phyloP scores from a whole-genome alignment of 257 asterid species.

The Rhazya stricta region DNA sequence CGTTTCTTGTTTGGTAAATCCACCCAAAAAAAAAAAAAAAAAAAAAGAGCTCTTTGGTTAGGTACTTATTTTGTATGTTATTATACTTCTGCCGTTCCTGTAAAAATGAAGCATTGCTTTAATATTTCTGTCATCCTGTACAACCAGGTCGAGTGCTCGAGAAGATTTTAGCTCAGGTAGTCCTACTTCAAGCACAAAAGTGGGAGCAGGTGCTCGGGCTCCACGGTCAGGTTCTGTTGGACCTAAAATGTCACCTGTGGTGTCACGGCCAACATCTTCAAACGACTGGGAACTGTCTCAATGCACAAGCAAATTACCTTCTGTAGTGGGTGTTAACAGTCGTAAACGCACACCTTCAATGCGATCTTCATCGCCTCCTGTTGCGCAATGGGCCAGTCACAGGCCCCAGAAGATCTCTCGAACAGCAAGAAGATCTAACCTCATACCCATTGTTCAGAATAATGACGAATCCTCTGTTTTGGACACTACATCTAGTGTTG shows the following conservation, averaged over 20 bases:
- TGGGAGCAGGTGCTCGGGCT: constrained; percentile 61
- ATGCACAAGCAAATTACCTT: constrained; percentile 59
- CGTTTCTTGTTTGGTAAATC: no score
- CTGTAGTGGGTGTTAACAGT: constrained; percentile 51
- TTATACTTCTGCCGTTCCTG: constrained; percentile 7
- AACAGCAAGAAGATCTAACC: constrained; percentile 73
- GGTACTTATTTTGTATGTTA: neutral
- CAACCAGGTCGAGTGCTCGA: constrained; percentile 57
- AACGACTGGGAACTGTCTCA: constrained; percentile 86
- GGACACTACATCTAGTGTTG: constrained; percentile 45
- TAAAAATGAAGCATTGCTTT: constrained; percentile 13
- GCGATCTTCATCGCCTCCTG: constrained; percentile 84
- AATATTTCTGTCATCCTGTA: constrained; percentile 17
- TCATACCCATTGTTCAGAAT: constrained; percentile 56
- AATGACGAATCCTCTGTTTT: constrained; percentile 48
- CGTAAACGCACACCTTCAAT: constrained; percentile 71
- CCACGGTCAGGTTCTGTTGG: constrained; percentile 72
- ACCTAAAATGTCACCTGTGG: constrained; percentile 64
- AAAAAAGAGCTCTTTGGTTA: neutral
- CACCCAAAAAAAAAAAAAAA: neutral
- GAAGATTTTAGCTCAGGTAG: constrained; percentile 79
- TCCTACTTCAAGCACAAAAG: constrained; percentile 78
- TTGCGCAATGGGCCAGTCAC: constrained; percentile 73
- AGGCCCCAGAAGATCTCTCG: constrained; percentile 82
- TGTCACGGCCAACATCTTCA: constrained; percentile 45